Conservation (phyloP, 768 basidiomycete species). For the Neoboletus brunneissimus region DNA sequence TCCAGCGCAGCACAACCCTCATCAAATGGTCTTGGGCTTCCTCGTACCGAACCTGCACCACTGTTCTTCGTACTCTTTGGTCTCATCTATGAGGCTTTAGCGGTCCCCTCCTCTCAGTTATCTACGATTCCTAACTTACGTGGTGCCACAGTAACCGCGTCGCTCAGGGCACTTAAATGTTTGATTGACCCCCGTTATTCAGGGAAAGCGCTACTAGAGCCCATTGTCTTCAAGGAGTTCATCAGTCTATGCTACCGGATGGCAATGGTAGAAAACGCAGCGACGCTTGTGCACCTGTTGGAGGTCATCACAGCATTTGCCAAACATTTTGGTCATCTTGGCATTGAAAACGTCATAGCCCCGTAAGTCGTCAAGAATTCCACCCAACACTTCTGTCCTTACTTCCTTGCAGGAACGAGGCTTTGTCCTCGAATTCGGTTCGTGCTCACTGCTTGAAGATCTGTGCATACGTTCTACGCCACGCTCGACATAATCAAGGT, state of each 20-base stretch:
- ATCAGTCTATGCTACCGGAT: conserved; percentile 85
- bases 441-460: conserved; percentile 76
- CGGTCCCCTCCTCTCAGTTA: conserved; percentile 60
- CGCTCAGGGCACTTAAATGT: conserved; percentile 72
- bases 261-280: conserved; percentile 80
- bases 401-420: conserved; percentile 29
- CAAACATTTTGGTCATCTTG: conserved; percentile 32
- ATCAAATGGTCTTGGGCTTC: conserved; percentile 18
- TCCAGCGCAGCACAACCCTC: conserved; percentile 18
- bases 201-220: conserved; percentile 77
- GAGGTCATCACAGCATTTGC: conserved; percentile 66
- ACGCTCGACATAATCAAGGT: conserved; percentile 58
- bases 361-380: conserved; percentile 14
- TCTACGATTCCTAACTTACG: conserved; percentile 42
- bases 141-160: conserved; percentile 51
- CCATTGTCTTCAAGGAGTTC: conserved; percentile 86
- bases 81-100: conserved; percentile 87
- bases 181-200: conserved; percentile 80
- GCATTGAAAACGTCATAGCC: conserved; percentile 18
- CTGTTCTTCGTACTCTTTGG: conserved; percentile 92
- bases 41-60: conserved; percentile 60
- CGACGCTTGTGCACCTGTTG: conserved; percentile 67
- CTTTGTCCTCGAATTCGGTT: conserved; percentile 28
- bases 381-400: not conserved
- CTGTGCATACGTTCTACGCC: conserved; percentile 75